Conservation (phyloP, 2,329 filamentous ascomycete species). For the Cercospora zeina region DNA sequence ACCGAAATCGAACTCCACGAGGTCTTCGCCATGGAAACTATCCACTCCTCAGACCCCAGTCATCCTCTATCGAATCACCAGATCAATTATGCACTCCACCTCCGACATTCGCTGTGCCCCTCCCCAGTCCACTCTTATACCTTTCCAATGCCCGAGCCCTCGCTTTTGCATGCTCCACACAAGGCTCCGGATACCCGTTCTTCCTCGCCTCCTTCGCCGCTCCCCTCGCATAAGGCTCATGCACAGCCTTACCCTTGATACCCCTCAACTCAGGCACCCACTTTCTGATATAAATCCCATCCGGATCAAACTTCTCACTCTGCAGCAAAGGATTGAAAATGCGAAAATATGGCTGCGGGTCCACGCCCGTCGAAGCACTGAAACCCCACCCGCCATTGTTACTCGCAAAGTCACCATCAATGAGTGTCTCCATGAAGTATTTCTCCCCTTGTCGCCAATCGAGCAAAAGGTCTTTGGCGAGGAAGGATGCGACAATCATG, state of each 20-base stretch:
- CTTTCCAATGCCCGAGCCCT: slow-evolving; percentile 66
- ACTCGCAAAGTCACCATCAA: slow-evolving; percentile 77
- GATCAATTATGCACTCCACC: slow-evolving; percentile 39
- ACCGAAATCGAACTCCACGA: neutral
- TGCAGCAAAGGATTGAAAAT: slow-evolving; percentile 86
- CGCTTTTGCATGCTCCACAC: slow-evolving; percentile 71
- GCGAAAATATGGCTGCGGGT: slow-evolving; percentile 86
- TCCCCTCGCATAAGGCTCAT: slow-evolving; percentile 74
- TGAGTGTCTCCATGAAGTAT: slow-evolving; percentile 78
- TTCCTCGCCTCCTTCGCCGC: slow-evolving; percentile 60
- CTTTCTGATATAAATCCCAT: slow-evolving; percentile 75
- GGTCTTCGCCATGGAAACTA: neutral
- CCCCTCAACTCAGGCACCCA: slow-evolving; percentile 76
- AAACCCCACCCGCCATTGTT: slow-evolving; percentile 75
- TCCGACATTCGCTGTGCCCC: slow-evolving; percentile 49
- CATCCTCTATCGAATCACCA: neutral
- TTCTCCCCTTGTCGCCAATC: slow-evolving; percentile 82
- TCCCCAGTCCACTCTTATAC: slow-evolving; percentile 67
- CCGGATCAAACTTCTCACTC: slow-evolving; percentile 79
- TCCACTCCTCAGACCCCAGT: no score
- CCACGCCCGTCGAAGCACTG: slow-evolving; percentile 68
- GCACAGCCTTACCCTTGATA: slow-evolving; percentile 68
- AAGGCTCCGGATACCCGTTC: slow-evolving; percentile 70
- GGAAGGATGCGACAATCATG: slow-evolving; percentile 80
- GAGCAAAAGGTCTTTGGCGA: slow-evolving; percentile 75